These are phyloP conservation scores for Thalassiosira hispida DNA, from an alignment of 352 stramenopile genomes.

Conservation along the genomic window DNA sequence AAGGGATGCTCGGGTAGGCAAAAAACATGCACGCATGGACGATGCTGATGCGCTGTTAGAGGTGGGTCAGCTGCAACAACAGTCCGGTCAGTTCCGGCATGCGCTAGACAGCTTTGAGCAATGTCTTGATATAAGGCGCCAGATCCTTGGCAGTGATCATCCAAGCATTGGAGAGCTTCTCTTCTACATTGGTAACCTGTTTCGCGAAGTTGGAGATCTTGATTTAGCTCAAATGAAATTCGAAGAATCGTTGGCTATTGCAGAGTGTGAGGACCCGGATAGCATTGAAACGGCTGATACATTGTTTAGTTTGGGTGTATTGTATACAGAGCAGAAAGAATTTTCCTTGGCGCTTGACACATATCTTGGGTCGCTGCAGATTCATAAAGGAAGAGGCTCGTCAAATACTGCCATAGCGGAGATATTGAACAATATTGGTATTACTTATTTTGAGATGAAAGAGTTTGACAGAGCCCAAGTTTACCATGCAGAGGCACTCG, in stretches of 20 bases:
- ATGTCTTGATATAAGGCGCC: slow-evolving; percentile 54
- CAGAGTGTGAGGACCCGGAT: slow-evolving; percentile 42
- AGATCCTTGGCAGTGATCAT: slow-evolving; percentile 45
- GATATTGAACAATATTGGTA: slow-evolving; percentile 75
- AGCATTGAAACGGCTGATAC: slow-evolving; percentile 54
- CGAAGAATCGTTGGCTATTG: slow-evolving; percentile 60
- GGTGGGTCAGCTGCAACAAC: slow-evolving; percentile 66
- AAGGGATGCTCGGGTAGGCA: slow-evolving; percentile 51
- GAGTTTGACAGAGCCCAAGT: slow-evolving; percentile 65
- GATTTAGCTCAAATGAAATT: slow-evolving; percentile 60
- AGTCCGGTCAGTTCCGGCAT: slow-evolving; percentile 54
- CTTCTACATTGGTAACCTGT: slow-evolving; percentile 66
- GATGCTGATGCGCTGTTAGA: slow-evolving; percentile 63
- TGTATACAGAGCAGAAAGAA: slow-evolving; percentile 64
- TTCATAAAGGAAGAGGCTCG: slow-evolving; percentile 52
- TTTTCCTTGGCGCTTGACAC: slow-evolving; percentile 56
- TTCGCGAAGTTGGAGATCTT: slow-evolving; percentile 65
- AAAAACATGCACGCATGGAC: slow-evolving; percentile 49
- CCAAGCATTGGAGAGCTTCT: slow-evolving; percentile 58
- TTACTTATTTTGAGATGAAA: slow-evolving; percentile 65
- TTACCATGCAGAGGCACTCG: slow-evolving; percentile 67
- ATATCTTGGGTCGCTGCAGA: slow-evolving; percentile 58
- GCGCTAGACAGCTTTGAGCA: slow-evolving; percentile 64
- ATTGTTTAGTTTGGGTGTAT: slow-evolving; percentile 63
- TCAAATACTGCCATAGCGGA: slow-evolving; percentile 54